Evolutionary conservation across 73 alveolate genomes (phyloP).

Genomic region (Paramecium sonneborni): DNA sequence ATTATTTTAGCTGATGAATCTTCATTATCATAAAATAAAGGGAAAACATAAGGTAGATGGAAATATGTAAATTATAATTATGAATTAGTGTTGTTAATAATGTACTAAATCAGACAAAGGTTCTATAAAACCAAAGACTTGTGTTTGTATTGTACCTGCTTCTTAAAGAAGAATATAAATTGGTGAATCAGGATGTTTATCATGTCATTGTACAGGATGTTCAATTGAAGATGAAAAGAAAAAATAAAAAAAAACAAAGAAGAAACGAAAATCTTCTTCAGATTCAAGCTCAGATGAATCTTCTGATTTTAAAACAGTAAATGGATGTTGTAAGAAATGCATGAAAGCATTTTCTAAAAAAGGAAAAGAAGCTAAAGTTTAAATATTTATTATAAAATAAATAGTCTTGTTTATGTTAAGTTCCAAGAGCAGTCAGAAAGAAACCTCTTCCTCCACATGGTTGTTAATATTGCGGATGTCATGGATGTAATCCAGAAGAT

Average conservation of each 20-base stretch:
- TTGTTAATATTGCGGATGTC: constrained; percentile 89
- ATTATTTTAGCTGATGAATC: constrained; percentile 31
- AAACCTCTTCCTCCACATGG: constrained; percentile 82
- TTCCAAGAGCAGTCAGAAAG: constrained; percentile 85
- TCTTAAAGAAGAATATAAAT: constrained; percentile 45
- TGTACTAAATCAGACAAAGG: constrained; percentile 60
- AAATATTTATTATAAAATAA: neutral
- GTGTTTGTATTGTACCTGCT: constrained; percentile 57
- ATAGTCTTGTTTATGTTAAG: constrained; percentile 88
- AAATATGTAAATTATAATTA: constrained; percentile 8
- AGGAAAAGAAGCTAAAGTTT: constrained; percentile 75
- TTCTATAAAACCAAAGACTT: constrained; percentile 41
- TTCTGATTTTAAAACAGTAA: constrained; percentile 73
- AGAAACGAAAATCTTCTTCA: neutral
- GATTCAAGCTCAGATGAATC: constrained; percentile 49
- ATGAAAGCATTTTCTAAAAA: constrained; percentile 90
- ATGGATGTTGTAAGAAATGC: constrained; percentile 92
- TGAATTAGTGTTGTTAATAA: constrained; percentile 26
- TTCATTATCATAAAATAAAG: neutral
- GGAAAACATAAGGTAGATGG: constrained; percentile 27
- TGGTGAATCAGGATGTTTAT: constrained; percentile 42
- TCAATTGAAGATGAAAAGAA: constrained; percentile 56
- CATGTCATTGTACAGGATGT: constrained; percentile 51
- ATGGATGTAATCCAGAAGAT: constrained; percentile 93
- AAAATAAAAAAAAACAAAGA: neutral